A percentile compares a stretch with the other conserved stretches of the same genome.
phyloP scores from a whole-genome alignment of 108 stramenopile genomes.

The Discostella pseudostelligera region DNA sequence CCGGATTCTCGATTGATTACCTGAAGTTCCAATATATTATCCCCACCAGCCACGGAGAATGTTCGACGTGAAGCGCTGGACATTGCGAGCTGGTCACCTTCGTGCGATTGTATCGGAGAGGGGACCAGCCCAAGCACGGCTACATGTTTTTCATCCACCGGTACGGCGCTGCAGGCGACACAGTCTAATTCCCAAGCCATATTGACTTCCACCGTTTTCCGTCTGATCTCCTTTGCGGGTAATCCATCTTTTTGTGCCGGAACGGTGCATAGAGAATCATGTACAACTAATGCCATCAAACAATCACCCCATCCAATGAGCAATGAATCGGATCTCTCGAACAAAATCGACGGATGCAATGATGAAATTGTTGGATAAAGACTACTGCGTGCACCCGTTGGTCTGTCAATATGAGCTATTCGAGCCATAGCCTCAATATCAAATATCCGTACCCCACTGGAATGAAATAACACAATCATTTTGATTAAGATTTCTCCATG shows the following conservation, averaged over 20 bases:
- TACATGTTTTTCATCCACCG: conserved; percentile 70
- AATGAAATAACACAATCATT: background rate
- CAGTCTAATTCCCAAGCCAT: conserved; percentile 92
- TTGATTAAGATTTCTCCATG: background rate
- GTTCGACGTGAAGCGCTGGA: conserved; percentile 8
- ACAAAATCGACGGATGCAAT: conserved; percentile 54
- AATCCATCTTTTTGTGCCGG: conserved; percentile 14
- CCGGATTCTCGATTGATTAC: conserved; percentile 62
- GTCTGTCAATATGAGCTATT: conserved; percentile 83
- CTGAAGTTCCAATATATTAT: conserved; percentile 68
- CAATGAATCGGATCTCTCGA: conserved; percentile 58
- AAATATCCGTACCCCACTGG: conserved; percentile 65
- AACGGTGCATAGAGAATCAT: conserved; percentile 24
- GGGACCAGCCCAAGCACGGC: conserved; percentile 71
- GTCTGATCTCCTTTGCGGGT: conserved; percentile 22
- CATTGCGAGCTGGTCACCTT: conserved; percentile 14
- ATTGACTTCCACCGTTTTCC: conserved; percentile 56
- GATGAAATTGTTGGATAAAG: conserved; percentile 64
- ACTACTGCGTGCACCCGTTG: conserved; percentile 68
- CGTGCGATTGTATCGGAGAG: conserved; percentile 23
- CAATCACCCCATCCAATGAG: conserved; percentile 88
- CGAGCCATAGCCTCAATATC: conserved; percentile 68
- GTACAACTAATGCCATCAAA: conserved; percentile 62
- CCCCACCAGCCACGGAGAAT: conserved; percentile 32
- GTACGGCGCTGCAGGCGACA: conserved; percentile 73